Evolutionary conservation across 768 basidiomycete species (phyloP).

Genomic region (Punctularia strigosozonata): DNA sequence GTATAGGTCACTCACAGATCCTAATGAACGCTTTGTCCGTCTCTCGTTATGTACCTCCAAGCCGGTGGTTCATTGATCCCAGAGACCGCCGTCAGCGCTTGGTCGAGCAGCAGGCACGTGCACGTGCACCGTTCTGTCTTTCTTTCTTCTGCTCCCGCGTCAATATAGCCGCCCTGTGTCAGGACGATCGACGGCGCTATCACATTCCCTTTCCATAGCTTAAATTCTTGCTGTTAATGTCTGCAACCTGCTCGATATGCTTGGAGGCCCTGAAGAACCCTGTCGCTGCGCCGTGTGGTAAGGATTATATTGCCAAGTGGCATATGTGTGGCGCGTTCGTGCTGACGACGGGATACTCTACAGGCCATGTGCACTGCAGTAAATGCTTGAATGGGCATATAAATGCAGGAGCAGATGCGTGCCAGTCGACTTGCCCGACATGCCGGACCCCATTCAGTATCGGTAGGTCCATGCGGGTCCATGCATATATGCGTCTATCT

Average conservation of each 20-base stretch:
- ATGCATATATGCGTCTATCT: neutral
- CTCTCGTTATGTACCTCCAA: too few relatives aligned
- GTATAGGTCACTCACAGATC: too few relatives aligned
- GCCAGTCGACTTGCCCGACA: constrained; percentile 18
- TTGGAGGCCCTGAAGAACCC: constrained; percentile 17
- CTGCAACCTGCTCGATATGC: constrained; percentile 18
- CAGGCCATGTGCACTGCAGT: constrained; percentile 21
- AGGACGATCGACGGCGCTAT: too few relatives aligned
- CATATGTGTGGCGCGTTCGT: neutral
- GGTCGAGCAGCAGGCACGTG: too few relatives aligned
- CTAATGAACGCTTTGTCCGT: too few relatives aligned
- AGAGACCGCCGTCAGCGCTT: too few relatives aligned
- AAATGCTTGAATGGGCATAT: constrained; percentile 15
- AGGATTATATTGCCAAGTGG: constrained; percentile 1
- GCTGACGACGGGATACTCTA: neutral
- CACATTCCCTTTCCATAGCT: too few relatives aligned
- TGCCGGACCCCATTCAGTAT: constrained; percentile 17
- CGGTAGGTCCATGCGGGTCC: constrained; percentile 9
- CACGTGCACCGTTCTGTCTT: too few relatives aligned
- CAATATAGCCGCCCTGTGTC: too few relatives aligned
- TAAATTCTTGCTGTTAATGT: too few relatives aligned
- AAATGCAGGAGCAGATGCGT: constrained; percentile 14
- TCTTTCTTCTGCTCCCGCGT: too few relatives aligned
- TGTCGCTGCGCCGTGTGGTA: constrained; percentile 20
- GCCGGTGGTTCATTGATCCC: too few relatives aligned